These are phyloP conservation scores for Myxozyma monticola DNA, from an alignment of 805 yeast species.

Conservation along the genomic window DNA sequence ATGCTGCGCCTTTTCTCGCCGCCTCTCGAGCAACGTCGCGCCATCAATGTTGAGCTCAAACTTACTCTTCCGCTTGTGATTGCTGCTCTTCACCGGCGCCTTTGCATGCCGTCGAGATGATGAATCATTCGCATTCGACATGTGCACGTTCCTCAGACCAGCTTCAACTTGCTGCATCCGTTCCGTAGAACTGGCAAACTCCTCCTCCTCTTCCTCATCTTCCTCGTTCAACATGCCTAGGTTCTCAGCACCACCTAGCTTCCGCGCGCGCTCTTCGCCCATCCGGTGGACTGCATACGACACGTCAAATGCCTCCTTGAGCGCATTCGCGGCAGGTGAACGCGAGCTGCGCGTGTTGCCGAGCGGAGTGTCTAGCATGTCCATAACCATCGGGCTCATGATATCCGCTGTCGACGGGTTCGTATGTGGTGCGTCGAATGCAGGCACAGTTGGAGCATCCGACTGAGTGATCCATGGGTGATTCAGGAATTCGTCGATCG, in stretches of 20 bases:
- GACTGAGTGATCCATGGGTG: constrained; percentile 71
- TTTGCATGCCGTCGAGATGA: not conserved
- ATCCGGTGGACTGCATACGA: constrained; percentile 82
- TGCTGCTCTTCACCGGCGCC: not conserved
- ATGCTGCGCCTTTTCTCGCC: constrained; percentile 36
- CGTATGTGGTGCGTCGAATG: constrained; percentile 28
- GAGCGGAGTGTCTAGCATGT: constrained; percentile 29
- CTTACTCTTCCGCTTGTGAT: constrained; percentile 19
- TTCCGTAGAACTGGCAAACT: constrained; percentile 7
- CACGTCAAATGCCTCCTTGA: constrained; percentile 83
- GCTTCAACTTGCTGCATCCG: constrained; percentile 29
- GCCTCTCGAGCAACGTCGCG: constrained; percentile 60
- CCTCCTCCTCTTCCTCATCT: constrained; percentile 40
- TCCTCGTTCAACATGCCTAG: constrained; percentile 43
- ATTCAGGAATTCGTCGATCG: constrained; percentile 66
- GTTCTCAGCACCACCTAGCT: constrained; percentile 32
- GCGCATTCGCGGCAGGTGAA: constrained; percentile 66
- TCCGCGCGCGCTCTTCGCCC: constrained; percentile 59
- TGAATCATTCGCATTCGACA: constrained; percentile 6
- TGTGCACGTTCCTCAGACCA: constrained; percentile 27
- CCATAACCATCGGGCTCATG: constrained; percentile 25
- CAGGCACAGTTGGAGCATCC: constrained; percentile 34
- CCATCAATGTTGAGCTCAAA: constrained; percentile 65
- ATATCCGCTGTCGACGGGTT: not conserved
- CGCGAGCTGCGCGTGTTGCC: constrained; percentile 27